These are phyloP conservation scores for Cercophora sp. DNA, from an alignment of 495 filamentous ascomycete species.

Conservation along the genomic window DNA sequence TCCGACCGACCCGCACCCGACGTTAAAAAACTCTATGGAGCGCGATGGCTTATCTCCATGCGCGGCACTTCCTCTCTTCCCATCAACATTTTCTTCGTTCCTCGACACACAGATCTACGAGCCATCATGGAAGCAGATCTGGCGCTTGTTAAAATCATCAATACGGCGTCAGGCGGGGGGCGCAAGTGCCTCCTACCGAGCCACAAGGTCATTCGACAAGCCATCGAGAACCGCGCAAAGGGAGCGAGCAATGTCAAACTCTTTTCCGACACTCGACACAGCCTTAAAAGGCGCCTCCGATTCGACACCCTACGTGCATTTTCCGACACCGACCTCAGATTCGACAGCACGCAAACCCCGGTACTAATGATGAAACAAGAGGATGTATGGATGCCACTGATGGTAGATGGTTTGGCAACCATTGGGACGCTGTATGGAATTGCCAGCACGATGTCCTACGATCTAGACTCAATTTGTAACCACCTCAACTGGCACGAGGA, in stretches of 20 bases:
- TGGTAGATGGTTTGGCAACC: not conserved
- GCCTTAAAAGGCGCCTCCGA: not conserved
- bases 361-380: conserved; percentile 1
- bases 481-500: not conserved
- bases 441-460: not conserved
- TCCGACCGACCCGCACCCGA: too few species aligned
- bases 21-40: too few species aligned
- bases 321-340: not conserved
- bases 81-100: too few species aligned
- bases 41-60: too few species aligned
- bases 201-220: not conserved
- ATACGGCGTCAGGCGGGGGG: too few species aligned
- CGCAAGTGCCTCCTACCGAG: not conserved
- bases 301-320: not conserved
- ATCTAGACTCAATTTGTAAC: not conserved
- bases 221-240: not conserved
- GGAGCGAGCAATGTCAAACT: not conserved
- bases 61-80: too few species aligned
- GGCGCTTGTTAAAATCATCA: too few species aligned
- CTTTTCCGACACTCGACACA: not conserved
- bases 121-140: too few species aligned
- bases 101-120: too few species aligned
- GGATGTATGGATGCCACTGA: conserved; percentile 2
- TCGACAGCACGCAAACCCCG: not conserved
- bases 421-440: conserved; percentile 3